phyloP scores from a whole-genome alignment of 208 protist species.

The Novymonas esmeraldas region DNA sequence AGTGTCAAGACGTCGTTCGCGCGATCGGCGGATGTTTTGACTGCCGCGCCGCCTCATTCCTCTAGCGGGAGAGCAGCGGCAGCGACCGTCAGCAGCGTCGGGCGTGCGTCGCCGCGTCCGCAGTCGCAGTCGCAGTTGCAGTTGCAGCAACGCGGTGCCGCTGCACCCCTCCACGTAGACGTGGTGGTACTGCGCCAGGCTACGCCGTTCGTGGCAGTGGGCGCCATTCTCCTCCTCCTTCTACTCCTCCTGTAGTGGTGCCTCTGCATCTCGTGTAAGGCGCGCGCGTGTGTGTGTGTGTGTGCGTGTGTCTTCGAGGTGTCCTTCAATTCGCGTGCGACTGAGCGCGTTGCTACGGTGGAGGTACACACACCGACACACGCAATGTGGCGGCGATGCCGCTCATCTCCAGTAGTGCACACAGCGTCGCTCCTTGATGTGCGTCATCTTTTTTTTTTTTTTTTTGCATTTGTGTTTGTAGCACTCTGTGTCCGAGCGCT shows the following conservation, averaged over 20 bases:
- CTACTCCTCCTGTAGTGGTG: slow-evolving; percentile 23
- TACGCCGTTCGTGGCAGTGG: slow-evolving; percentile 22
- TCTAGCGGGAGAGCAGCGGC: too few species aligned
- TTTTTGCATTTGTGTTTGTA: too few species aligned
- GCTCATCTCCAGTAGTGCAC: too few species aligned
- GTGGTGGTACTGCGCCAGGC: slow-evolving; percentile 20
- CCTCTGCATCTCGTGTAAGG: neutral
- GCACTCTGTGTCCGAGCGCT: too few species aligned
- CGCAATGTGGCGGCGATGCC: too few species aligned
- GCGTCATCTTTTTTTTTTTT: too few species aligned
- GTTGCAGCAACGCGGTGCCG: neutral
- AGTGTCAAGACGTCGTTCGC: too few species aligned
- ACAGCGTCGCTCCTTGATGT: too few species aligned
- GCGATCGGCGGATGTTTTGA: too few species aligned
- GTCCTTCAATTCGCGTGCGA: too few species aligned
- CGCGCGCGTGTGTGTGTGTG: neutral
- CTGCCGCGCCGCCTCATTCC: neutral
- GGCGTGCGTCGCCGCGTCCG: neutral
- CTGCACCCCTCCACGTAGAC: slow-evolving; percentile 6
- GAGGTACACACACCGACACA: too few species aligned
- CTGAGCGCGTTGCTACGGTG: too few species aligned
- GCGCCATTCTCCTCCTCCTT: slow-evolving; percentile 17
- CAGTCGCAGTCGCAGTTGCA: neutral
- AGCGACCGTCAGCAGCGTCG: neutral
- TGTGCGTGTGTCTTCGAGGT: neutral